Conservation (phyloP, 2,329 filamentous ascomycete species). For the Colletotrichum simmondsii region DNA sequence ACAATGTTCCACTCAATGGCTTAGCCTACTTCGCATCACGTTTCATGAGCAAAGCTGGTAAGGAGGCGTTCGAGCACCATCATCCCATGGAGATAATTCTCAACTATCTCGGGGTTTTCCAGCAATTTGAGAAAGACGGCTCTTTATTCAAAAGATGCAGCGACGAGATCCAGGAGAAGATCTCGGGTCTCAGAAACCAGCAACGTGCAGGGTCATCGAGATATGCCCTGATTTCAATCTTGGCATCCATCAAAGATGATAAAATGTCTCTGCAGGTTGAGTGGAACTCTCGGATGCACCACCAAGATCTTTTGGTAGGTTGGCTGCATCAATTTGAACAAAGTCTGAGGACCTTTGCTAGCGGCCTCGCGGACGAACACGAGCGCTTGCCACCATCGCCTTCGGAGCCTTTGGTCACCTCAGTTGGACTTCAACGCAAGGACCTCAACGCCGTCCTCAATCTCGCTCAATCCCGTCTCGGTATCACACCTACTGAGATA, state of each 20-base stretch:
- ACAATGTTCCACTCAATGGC: not conserved
- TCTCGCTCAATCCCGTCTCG: not conserved
- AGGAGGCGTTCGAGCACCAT: not conserved
- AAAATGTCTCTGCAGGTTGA: slow-evolving; percentile 4
- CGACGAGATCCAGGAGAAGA: not conserved
- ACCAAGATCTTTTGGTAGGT: not conserved
- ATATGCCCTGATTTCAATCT: slow-evolving; percentile 17
- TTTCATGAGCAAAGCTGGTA: not conserved
- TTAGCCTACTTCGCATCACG: slow-evolving; percentile 23
- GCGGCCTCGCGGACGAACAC: not conserved
- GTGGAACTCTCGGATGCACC: slow-evolving; percentile 22
- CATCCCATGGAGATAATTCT: slow-evolving; percentile 41
- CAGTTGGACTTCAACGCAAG: not conserved
- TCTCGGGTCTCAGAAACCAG: not conserved
- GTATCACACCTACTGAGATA: not conserved
- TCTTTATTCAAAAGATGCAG: slow-evolving; percentile 38
- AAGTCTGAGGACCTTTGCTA: not conserved
- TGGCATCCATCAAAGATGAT: not conserved
- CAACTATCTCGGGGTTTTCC: slow-evolving; percentile 43
- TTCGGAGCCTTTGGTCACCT: not conserved
- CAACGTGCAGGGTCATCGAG: slow-evolving; percentile 8
- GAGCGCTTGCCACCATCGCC: not conserved
- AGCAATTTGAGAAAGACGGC: slow-evolving; percentile 42
- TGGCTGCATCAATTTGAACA: slow-evolving; percentile 10
- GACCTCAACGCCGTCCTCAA: not conserved